Percentiles rank a stretch among this genome's conserved stretches.
phyloP scores from a whole-genome alignment of 768 basidiomycete genomes.

The Cyclocybe aegerita region DNA sequence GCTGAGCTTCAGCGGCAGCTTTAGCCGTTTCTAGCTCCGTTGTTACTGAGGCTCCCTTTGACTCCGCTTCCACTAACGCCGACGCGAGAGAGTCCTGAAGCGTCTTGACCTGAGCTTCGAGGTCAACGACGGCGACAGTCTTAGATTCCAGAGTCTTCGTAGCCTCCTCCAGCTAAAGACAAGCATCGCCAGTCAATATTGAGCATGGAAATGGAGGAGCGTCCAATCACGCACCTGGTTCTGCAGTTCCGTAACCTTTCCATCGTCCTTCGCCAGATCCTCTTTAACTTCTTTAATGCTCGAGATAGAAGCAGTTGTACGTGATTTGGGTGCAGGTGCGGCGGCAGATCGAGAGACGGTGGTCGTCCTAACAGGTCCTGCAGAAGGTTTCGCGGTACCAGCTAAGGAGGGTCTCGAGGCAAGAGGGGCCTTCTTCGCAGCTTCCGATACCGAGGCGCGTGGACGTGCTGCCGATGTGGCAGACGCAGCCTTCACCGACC shows the following conservation, averaged over 20 bases:
- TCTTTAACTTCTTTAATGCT: constrained; percentile 72
- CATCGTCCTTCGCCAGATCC: constrained; percentile 35
- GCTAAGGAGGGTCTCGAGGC: constrained; percentile 43
- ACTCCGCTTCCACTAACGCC: constrained; percentile 44
- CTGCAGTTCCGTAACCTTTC: constrained; percentile 53
- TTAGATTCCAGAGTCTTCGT: constrained; percentile 54
- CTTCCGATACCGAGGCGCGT: constrained; percentile 68
- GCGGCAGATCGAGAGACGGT: constrained; percentile 29
- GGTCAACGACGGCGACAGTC: constrained; percentile 43
- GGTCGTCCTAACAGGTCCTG: constrained; percentile 29
- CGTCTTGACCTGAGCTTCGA: constrained; percentile 52
- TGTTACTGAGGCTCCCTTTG: constrained; percentile 38
- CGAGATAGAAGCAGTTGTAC: constrained; percentile 62
- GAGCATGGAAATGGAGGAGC: background rate
- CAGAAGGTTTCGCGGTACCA: constrained; percentile 27
- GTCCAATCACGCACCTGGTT: constrained; percentile 45
- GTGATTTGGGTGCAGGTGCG: constrained; percentile 35
- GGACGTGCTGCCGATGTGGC: constrained; percentile 46
- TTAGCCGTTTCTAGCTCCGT: constrained; percentile 52
- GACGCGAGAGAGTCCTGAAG: constrained; percentile 50
- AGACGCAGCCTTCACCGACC: constrained; percentile 45
- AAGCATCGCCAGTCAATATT: background rate
- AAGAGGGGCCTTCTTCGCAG: constrained; percentile 49
- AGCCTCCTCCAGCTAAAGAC: constrained; percentile 57
- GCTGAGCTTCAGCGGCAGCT: constrained; percentile 44